Percentiles rank a stretch among this genome's conserved stretches.
Evolutionary conservation across 2,329 filamentous ascomycete species (phyloP).

Genomic region (Cryphonectria parasitica): DNA sequence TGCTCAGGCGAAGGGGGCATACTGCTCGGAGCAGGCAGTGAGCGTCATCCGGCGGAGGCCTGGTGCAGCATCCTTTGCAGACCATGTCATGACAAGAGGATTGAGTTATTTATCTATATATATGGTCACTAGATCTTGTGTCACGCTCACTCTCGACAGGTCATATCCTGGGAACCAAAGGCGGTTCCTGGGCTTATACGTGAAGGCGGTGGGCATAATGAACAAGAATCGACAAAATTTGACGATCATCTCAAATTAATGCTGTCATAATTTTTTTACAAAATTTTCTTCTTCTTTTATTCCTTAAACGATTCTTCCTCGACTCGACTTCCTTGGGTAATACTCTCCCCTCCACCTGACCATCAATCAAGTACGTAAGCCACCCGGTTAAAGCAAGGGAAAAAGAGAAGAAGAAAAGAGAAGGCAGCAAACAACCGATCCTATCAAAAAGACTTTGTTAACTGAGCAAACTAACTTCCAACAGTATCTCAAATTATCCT

Average conservation of each 20-base stretch:
- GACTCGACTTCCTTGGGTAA: not conserved
- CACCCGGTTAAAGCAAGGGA: not conserved
- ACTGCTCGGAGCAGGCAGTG: not conserved
- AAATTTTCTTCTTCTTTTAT: not conserved
- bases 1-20: not conserved
- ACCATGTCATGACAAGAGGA: not conserved
- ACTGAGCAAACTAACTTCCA: not conserved
- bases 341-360: not conserved
- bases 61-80: not conserved
- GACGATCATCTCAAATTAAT: not conserved
- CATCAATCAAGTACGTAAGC: not conserved
- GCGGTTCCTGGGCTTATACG: not conserved
- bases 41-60: not conserved
- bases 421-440: not conserved
- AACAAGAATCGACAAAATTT: not conserved
- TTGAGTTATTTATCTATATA: not conserved
- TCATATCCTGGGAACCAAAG: not conserved
- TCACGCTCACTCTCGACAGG: not conserved
- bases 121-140: not conserved
- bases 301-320: too few relatives aligned
- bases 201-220: not conserved
- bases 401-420: too few relatives aligned
- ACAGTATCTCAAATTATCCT: not conserved
- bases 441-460: not conserved
- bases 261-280: not conserved